Conservation (phyloP, 2,329 filamentous ascomycete genomes). For the Orbilia javanica region DNA sequence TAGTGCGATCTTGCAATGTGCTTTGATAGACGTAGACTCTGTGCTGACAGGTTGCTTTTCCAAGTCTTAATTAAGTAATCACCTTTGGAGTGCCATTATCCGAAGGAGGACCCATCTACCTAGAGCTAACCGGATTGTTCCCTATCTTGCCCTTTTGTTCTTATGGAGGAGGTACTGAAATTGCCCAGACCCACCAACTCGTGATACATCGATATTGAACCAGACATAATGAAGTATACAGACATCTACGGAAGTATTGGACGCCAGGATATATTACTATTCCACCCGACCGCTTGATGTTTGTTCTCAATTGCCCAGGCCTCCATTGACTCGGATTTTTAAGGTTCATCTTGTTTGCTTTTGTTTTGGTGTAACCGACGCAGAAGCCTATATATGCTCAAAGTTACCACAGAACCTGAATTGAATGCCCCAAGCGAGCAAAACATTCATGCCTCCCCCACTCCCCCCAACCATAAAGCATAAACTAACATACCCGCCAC, state of each 20-base stretch:
- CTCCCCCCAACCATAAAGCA: neutral
- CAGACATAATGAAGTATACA: too few species aligned
- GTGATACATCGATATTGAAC: too few species aligned
- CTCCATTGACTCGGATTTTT: too few species aligned
- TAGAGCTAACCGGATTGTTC: neutral
- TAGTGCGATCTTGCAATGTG: neutral
- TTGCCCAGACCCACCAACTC: too few species aligned
- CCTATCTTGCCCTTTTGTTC: neutral
- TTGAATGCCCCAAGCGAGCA: neutral
- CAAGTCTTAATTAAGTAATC: neutral
- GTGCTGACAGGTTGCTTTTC: neutral
- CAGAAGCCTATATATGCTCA: neutral
- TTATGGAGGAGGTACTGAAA: neutral
- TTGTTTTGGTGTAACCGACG: neutral
- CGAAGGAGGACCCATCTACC: neutral
- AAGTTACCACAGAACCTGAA: neutral
- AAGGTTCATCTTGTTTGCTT: neutral
- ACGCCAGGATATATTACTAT: too few species aligned
- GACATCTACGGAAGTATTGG: too few species aligned
- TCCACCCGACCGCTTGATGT: too few species aligned
- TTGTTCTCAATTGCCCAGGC: too few species aligned
- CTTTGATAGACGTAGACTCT: neutral
- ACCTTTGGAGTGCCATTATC: neutral
- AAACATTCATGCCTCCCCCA: neutral
- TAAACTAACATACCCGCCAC: neutral